These are phyloP conservation scores for Tetraselmis striata DNA, from an alignment of 139 green algal genomes.

Conservation along the genomic window DNA sequence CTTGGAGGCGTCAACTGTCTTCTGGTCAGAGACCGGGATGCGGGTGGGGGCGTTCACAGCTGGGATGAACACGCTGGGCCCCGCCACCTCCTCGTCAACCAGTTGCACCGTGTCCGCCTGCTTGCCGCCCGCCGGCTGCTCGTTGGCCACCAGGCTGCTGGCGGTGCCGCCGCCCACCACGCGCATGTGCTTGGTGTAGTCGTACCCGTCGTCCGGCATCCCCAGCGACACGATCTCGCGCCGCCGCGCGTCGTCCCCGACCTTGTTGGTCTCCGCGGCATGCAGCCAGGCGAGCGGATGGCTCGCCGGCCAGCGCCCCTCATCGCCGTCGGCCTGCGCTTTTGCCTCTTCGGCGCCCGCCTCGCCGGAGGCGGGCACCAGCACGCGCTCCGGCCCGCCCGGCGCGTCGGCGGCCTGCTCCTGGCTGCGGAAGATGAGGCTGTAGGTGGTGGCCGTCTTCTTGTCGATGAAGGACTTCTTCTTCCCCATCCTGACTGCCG, in stretches of 20 bases:
- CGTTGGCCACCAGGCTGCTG: background rate
- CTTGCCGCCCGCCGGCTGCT: background rate
- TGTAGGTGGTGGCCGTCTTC: conserved; percentile 65
- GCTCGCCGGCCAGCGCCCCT: conserved; percentile 4
- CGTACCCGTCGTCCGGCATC: conserved; percentile 93
- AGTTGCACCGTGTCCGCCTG: background rate
- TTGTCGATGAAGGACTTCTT: conserved; percentile 79
- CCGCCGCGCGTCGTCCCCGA: conserved; percentile 36
- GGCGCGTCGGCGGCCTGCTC: conserved; percentile 30
- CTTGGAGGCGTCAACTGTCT: background rate
- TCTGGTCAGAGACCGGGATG: background rate
- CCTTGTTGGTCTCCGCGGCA: conserved; percentile 11
- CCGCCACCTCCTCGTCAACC: background rate
- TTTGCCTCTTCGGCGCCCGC: conserved; percentile 24
- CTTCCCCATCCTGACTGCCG: conserved; percentile 50
- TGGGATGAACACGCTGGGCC: background rate
- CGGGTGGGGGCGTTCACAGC: background rate
- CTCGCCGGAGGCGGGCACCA: conserved; percentile 18
- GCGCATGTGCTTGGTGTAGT: conserved; percentile 85
- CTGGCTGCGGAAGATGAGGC: conserved; percentile 47
- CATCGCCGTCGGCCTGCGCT: conserved; percentile 6
- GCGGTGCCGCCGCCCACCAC: conserved; percentile 26
- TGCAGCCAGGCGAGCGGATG: conserved; percentile 45
- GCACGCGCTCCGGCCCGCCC: conserved; percentile 17
- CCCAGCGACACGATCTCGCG: conserved; percentile 70